Percentiles rank a stretch among this genome's conserved stretches.
Evolutionary conservation across 148 eudicot species (phyloP).

Genomic region (Fagopyrum esculentum): DNA sequence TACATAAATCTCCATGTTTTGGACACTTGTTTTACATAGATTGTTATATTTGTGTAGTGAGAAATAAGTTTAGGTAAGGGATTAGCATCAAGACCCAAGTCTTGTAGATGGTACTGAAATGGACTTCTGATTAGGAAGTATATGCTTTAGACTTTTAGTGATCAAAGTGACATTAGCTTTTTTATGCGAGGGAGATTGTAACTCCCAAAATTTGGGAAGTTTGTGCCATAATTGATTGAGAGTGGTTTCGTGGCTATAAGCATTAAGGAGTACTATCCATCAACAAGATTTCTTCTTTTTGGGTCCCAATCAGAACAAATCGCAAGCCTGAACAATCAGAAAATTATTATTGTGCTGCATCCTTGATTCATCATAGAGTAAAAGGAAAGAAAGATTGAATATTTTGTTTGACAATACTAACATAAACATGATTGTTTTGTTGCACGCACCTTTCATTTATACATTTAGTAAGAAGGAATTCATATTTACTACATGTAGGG

Average conservation of each 20-base stretch:
- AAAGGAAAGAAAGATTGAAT: not conserved
- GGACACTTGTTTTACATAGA: not conserved
- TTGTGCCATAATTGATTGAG: not conserved
- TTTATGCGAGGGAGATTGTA: not conserved
- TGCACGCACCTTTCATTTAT: not conserved
- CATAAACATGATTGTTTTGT: not conserved
- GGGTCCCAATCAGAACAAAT: not conserved
- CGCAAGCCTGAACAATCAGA: not conserved
- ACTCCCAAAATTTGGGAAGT: not conserved
- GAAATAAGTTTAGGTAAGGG: not conserved
- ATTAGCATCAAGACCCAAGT: not conserved
- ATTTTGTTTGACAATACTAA: not conserved
- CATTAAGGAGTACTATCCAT: not conserved
- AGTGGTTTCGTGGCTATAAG: not conserved
- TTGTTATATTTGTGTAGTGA: not conserved
- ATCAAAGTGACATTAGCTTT: not conserved
- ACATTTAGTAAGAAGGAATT: not conserved
- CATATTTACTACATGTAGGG: not conserved
- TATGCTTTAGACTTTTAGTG: not conserved
- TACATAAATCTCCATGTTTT: not conserved
- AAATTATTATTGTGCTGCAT: not conserved
- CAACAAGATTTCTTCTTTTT: not conserved
- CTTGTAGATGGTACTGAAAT: not conserved
- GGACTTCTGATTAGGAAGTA: not conserved
- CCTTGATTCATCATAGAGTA: not conserved